A percentile compares a stretch with the other conserved stretches of the same genome.
These are phyloP conservation scores for Hortiboletus flavorubellus DNA, from an alignment of 768 basidiomycete species.

Conservation along the genomic window DNA sequence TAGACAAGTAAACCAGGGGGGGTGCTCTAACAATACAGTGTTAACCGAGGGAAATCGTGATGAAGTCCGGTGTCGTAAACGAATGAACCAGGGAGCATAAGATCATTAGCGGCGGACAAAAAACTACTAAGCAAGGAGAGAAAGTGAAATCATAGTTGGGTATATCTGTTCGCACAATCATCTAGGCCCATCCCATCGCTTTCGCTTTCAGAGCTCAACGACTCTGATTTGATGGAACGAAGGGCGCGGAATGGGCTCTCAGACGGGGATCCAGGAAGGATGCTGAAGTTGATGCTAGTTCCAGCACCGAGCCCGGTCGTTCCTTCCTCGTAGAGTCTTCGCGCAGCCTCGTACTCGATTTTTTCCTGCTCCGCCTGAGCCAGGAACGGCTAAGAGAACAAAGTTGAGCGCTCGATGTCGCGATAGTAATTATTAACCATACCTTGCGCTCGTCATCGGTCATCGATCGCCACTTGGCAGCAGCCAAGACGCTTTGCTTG, in stretches of 20 bases:
- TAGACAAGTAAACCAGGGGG: slow-evolving; percentile 32
- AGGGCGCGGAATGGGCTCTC: slow-evolving; percentile 40
- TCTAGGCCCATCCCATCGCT: slow-evolving; percentile 61
- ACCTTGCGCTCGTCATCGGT: slow-evolving; percentile 93
- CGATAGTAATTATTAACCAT: slow-evolving; percentile 19
- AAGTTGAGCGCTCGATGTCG: slow-evolving; percentile 13
- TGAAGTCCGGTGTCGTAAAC: slow-evolving; percentile 32
- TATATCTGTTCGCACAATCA: slow-evolving; percentile 40
- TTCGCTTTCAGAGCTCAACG: slow-evolving; percentile 66
- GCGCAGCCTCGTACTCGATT: slow-evolving; percentile 85
- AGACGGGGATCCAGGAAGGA: slow-evolving; percentile 65
- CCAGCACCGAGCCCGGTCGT: slow-evolving; percentile 59
- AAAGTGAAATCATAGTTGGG: slow-evolving; percentile 31
- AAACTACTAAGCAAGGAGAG: slow-evolving; percentile 16
- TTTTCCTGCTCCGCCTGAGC: slow-evolving; percentile 95
- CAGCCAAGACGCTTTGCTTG: slow-evolving; percentile 90
- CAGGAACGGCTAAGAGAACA: slow-evolving; percentile 69
- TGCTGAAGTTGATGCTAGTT: slow-evolving; percentile 79
- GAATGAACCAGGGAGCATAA: slow-evolving; percentile 17
- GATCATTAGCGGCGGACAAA: slow-evolving; percentile 33
- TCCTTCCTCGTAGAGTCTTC: slow-evolving; percentile 85
- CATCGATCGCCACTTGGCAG: slow-evolving; percentile 91
- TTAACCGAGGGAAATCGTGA: slow-evolving; percentile 34
- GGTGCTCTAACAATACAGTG: slow-evolving; percentile 41
- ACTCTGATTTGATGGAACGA: slow-evolving; percentile 52